Percentiles rank a stretch among this genome's conserved stretches.
phyloP scores from a whole-genome alignment of 2,329 filamentous ascomycete species.

The Trichoderma atroviride region DNA sequence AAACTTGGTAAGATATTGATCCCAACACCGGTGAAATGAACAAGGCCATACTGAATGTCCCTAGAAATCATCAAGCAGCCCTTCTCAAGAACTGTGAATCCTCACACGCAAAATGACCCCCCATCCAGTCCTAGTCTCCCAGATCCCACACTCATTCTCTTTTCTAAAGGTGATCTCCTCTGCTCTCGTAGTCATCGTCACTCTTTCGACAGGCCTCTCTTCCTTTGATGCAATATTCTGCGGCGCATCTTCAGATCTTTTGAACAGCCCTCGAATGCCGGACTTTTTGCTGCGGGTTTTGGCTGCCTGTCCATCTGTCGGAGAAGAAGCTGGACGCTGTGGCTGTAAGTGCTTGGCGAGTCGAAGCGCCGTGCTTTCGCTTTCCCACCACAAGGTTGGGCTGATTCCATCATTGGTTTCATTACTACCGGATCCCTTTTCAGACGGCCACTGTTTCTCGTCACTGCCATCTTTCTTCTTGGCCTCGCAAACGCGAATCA shows the following conservation, averaged over 20 bases:
- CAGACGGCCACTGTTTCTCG: not conserved
- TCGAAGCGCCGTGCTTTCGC: constrained; percentile 50
- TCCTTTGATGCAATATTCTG: constrained; percentile 3
- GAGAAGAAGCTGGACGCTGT: constrained; percentile 28
- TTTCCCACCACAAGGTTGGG: constrained; percentile 49
- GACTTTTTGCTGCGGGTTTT: constrained; percentile 40
- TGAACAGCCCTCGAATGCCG: constrained; percentile 41
- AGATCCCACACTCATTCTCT: constrained; percentile 55
- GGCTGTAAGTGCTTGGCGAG: constrained; percentile 51
- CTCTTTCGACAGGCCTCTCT: constrained; percentile 30
- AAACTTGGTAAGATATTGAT: not conserved
- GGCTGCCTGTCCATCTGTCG: constrained; percentile 35
- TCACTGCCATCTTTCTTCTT: not conserved
- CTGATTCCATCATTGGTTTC: not conserved
- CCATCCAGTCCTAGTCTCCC: constrained; percentile 55
- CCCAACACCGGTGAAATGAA: not conserved
- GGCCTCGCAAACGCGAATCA: constrained; percentile 37
- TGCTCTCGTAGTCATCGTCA: constrained; percentile 47
- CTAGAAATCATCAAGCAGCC: not conserved
- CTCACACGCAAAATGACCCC: constrained; percentile 51
- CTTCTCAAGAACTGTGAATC: not conserved
- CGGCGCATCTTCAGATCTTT: constrained; percentile 28
- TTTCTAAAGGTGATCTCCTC: constrained; percentile 55
- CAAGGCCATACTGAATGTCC: not conserved
- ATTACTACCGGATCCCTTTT: not conserved